A percentile compares a stretch with the other conserved stretches of the same genome.
phyloP scores from a whole-genome alignment of 2,329 filamentous ascomycete species.

The Trichoderma sp. region DNA sequence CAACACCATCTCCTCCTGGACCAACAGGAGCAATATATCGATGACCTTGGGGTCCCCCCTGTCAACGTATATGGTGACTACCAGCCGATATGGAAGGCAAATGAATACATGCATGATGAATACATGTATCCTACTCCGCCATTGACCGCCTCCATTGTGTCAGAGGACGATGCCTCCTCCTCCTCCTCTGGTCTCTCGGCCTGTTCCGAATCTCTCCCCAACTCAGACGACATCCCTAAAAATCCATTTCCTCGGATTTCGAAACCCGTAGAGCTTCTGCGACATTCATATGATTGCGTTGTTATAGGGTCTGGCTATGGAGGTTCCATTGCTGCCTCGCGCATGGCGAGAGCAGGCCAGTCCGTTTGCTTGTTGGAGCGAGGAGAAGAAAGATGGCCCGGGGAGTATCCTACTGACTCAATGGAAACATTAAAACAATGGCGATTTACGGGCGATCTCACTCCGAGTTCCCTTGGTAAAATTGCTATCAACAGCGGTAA shows the following conservation, averaged over 20 bases:
- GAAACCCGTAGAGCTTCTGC: constrained; percentile 56
- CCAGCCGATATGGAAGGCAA: background rate
- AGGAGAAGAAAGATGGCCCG: constrained; percentile 64
- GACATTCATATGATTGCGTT: constrained; percentile 59
- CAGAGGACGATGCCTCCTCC: background rate
- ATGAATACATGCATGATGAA: background rate
- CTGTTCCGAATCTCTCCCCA: background rate
- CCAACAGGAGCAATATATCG: background rate
- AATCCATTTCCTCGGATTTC: constrained; percentile 52
- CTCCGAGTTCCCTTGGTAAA: constrained; percentile 37
- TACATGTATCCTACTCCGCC: constrained; percentile 3
- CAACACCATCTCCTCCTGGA: background rate
- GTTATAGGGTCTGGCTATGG: constrained; percentile 70
- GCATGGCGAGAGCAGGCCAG: constrained; percentile 57
- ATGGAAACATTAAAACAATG: constrained; percentile 50
- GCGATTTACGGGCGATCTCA: constrained; percentile 55
- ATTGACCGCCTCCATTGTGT: background rate
- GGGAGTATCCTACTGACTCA: constrained; percentile 57
- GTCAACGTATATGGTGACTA: background rate
- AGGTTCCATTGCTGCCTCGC: constrained; percentile 62
- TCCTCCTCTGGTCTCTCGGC: background rate
- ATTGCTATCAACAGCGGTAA: constrained; percentile 47
- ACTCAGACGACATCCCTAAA: background rate
- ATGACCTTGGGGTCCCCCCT: background rate
- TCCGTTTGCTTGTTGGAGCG: constrained; percentile 64